Percentiles rank a stretch among this genome's conserved stretches.
phyloP scores from a whole-genome alignment of 2,329 filamentous ascomycete genomes.

The Colletotrichum orbiculare region DNA sequence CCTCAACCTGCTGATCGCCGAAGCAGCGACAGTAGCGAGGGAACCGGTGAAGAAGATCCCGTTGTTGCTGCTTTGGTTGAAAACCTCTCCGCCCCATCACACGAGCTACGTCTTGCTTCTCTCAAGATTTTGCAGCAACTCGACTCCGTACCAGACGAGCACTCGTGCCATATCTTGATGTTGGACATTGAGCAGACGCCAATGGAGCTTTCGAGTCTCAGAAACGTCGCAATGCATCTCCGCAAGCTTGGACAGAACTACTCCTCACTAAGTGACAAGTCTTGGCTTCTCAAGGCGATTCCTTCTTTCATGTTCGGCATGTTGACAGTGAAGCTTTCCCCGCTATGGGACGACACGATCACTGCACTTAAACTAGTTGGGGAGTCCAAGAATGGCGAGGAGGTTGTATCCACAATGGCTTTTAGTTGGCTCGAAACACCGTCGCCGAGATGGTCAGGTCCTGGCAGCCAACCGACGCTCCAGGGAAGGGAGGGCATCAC shows the following conservation, averaged over 20 bases:
- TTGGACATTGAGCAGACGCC: conserved; percentile 84
- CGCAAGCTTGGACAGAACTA: conserved; percentile 79
- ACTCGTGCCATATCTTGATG: conserved; percentile 70
- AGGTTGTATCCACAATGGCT: conserved; percentile 75
- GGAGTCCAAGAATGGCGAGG: conserved; percentile 77
- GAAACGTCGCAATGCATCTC: conserved; percentile 85
- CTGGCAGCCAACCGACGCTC: conserved; percentile 45
- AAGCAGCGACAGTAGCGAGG: conserved; percentile 57
- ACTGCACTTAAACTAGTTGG: conserved; percentile 80
- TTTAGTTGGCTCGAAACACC: conserved; percentile 80
- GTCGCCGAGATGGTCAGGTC: conserved; percentile 64
- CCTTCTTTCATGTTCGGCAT: conserved; percentile 90
- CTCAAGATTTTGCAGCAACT: conserved; percentile 77
- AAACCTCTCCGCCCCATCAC: conserved; percentile 81
- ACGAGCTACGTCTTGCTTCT: conserved; percentile 77
- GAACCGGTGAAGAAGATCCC: conserved; percentile 59
- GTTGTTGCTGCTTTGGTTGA: conserved; percentile 74
- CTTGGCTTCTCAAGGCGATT: conserved; percentile 77
- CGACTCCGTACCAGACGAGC: conserved; percentile 59
- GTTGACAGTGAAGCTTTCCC: conserved; percentile 85
- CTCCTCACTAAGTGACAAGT: conserved; percentile 64
- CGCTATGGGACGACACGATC: conserved; percentile 87
- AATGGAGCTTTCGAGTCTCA: conserved; percentile 78
- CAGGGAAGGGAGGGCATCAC: conserved; percentile 59
- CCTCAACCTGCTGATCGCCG: conserved; percentile 16